Percentiles rank a stretch among this genome's conserved stretches.
These are phyloP conservation scores for Theobroma cacao DNA, from an alignment of 345 rosid species.

Conservation along the genomic window DNA sequence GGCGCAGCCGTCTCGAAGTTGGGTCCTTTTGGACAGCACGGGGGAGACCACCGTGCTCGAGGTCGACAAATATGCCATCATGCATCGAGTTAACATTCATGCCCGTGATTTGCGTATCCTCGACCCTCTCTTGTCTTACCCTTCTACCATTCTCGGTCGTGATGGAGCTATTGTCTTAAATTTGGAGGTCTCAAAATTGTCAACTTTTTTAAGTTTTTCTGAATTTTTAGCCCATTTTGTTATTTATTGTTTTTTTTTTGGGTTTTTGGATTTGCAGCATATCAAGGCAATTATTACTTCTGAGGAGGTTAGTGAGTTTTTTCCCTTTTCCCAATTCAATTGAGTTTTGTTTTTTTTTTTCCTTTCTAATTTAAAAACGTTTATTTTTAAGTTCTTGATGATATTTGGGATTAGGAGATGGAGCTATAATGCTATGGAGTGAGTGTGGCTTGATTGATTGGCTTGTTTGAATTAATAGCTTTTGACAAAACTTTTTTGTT, in stretches of 20 bases:
- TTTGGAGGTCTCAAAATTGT: constrained; percentile 55
- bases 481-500: neutral
- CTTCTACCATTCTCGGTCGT: constrained; percentile 97
- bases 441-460: neutral
- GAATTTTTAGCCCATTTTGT: neutral
- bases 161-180: constrained; percentile 92
- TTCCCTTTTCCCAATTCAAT: neutral
- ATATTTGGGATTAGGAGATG: neutral
- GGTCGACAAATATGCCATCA: constrained; percentile 79
- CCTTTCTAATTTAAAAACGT: neutral
- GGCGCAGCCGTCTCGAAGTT: constrained; percentile 58
- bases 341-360: neutral
- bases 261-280: constrained; percentile 48
- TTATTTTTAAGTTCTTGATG: neutral
- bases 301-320: constrained; percentile 66
- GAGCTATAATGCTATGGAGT: neutral
- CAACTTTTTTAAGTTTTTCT: neutral
- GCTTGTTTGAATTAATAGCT: neutral
- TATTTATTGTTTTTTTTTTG: neutral
- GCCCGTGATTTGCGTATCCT: constrained; percentile 97
- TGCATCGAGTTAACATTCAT: constrained; percentile 96
- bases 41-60: constrained; percentile 58
- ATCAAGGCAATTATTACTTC: constrained; percentile 95
- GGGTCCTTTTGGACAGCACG: constrained; percentile 53
- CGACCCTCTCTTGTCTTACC: constrained; percentile 88